Percentiles rank a stretch among this genome's conserved stretches.
phyloP scores from a whole-genome alignment of 768 basidiomycete genomes.

The Rhodotorula babjevae region DNA sequence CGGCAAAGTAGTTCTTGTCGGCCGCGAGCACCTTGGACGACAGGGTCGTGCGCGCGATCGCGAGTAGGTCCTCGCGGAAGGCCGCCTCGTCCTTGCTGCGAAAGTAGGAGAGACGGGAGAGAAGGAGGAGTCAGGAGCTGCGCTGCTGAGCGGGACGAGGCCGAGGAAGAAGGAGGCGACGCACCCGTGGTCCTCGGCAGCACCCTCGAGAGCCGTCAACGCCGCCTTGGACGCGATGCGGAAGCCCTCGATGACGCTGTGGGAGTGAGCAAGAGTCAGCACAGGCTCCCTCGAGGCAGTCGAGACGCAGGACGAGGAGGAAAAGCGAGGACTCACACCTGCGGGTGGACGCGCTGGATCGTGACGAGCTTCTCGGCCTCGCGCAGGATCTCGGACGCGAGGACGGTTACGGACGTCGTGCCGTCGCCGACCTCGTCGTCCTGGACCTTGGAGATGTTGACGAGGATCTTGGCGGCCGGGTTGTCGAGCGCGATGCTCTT shows the following conservation, averaged over 20 bases:
- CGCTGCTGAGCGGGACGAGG: background rate
- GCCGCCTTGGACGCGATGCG: conserved; percentile 83
- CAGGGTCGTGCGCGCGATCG: conserved; percentile 91
- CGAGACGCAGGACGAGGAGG: too few relatives aligned
- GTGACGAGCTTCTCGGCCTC: conserved; percentile 93
- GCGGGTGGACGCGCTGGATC: conserved; percentile 83
- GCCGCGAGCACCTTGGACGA: conserved; percentile 94
- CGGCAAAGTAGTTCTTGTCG: conserved; percentile 97
- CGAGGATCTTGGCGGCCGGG: conserved; percentile 96
- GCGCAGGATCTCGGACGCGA: conserved; percentile 82
- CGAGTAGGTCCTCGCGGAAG: conserved; percentile 87
- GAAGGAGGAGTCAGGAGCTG: too few relatives aligned
- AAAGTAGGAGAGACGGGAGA: background rate
- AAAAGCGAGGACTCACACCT: conserved; percentile 55
- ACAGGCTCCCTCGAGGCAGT: background rate
- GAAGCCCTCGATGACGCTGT: conserved; percentile 81
- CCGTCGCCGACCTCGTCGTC: conserved; percentile 97
- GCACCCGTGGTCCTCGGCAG: conserved; percentile 78
- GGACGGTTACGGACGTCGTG: conserved; percentile 82
- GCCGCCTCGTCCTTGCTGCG: conserved; percentile 62
- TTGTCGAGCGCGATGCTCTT: conserved; percentile 97
- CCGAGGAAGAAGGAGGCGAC: conserved; percentile 39
- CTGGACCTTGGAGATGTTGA: conserved; percentile 99
- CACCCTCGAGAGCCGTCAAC: conserved; percentile 71
- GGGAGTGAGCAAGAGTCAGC: background rate